These are phyloP conservation scores for Colletotrichum ledebouriae DNA, from an alignment of 2,329 filamentous ascomycete species.

Conservation along the genomic window DNA sequence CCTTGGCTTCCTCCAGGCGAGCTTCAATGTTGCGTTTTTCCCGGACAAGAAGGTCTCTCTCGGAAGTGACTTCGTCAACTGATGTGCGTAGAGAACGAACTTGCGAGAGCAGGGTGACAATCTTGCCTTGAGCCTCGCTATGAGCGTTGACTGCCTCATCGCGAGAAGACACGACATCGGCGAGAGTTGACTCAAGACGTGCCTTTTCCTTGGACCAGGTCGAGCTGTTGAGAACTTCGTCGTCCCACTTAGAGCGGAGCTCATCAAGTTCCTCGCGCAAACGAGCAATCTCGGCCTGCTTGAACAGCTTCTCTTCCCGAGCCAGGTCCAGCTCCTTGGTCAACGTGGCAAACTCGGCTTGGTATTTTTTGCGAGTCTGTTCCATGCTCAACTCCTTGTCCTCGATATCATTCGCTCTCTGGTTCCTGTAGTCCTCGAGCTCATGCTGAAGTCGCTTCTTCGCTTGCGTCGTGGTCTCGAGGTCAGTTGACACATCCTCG, in stretches of 20 bases:
- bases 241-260: constrained; percentile 95
- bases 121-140: constrained; percentile 93
- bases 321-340: constrained; percentile 95
- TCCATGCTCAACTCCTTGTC: constrained; percentile 97
- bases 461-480: constrained; percentile 85
- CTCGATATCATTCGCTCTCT: constrained; percentile 95
- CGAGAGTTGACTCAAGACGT: constrained; percentile 87
- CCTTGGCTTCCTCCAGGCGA: constrained; percentile 87
- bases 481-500: constrained; percentile 91
- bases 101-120: constrained; percentile 90
- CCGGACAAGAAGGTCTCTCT: constrained; percentile 85
- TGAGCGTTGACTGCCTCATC: constrained; percentile 95
- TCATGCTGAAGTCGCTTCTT: constrained; percentile 97
- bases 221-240: constrained; percentile 96
- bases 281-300: constrained; percentile 86
- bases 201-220: constrained; percentile 99
- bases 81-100: constrained; percentile 86
- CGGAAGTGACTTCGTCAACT: constrained; percentile 86
- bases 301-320: constrained; percentile 88
- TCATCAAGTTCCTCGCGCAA: constrained; percentile 97
- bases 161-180: constrained; percentile 89
- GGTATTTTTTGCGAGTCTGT: constrained; percentile 97
- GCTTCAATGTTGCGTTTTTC: constrained; percentile 93
- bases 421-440: constrained; percentile 95
- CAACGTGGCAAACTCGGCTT: constrained; percentile 88